These are phyloP conservation scores for Solidago caesia DNA, from an alignment of 129 eudicot species.

Conservation along the genomic window DNA sequence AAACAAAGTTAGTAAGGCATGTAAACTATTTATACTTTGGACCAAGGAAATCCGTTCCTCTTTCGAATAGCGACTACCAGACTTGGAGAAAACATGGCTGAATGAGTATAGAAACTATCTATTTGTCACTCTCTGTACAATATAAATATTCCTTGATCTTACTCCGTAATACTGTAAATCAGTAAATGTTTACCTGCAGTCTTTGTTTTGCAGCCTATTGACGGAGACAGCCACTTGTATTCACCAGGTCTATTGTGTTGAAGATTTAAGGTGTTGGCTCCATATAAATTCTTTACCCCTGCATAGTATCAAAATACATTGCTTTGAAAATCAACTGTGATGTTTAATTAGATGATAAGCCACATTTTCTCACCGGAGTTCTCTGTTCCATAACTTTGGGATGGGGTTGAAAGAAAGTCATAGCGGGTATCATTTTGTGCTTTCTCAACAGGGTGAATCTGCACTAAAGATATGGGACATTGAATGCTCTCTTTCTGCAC, in stretches of 20 bases:
- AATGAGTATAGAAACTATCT: not conserved
- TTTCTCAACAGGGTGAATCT: constrained; percentile 24
- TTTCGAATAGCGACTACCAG: not conserved
- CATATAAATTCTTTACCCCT: constrained; percentile 27
- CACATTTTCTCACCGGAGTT: constrained; percentile 36
- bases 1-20: not conserved
- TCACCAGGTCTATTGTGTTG: constrained; percentile 32
- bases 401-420: constrained; percentile 40
- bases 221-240: constrained; percentile 31
- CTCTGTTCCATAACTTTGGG: constrained; percentile 28
- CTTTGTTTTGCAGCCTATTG: constrained; percentile 27
- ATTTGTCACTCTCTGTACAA: not conserved
- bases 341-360: not conserved
- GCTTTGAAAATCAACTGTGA: constrained; percentile 5
- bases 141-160: not conserved
- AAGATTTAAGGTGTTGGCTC: constrained; percentile 3
- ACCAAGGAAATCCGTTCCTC: not conserved
- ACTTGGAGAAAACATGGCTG: not conserved
- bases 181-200: constrained; percentile 38
- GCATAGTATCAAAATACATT: constrained; percentile 29
- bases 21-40: not conserved
- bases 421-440: constrained; percentile 25
- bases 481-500: constrained; percentile 23
- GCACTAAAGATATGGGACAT: constrained; percentile 32
- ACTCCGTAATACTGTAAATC: not conserved